Evolutionary conservation across 1,139 yeast genomes (phyloP), one percentile per base, ranked within the genome.

Genomic region (Kodamaea arcana): DNA sequence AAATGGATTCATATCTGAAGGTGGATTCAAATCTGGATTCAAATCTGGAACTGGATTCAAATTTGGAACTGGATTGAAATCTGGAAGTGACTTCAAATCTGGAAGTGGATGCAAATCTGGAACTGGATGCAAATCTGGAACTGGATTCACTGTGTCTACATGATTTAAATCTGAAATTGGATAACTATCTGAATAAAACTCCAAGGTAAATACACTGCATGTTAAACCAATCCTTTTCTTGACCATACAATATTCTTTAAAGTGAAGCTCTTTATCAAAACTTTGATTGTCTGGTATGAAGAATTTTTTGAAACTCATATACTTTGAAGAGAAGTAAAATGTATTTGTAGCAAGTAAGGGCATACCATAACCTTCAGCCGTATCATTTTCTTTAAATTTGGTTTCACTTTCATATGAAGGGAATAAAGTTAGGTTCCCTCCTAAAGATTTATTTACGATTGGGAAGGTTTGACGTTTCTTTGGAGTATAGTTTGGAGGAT

Each of bases 291-390:
- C 8, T 4, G 38, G 37, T 3, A 18, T 12, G 16, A 8, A n/a
- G 27, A 14, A 30, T 20, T 24, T 32, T 16, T 22, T 15, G 7
- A 35, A 26, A 3, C 28, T 39, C 12, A 37, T 22, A 24, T 34
- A 39, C 25, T 35, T 39, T 27, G 26, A 21, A n/a, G 37, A 33
- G 16, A 31, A 24, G 10, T 23, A 6, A 9, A 22, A 26, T 13
- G 24, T 16, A 11, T 27, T 23, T n/a, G 35, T 33, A 22, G 27
- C 27, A 12, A 41, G 16, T n/a, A 39, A 20, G 3, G 44, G 44
- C 13, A 41, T 30, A 3, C 40, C 44, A 15, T 37, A 20, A 3
- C 44, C 44, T 12, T 29, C 14, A 16, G 17, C 15, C 4, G n/a
- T n/a, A 16, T 10, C 22, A 21, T 35, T 35, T 3, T 36, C 15